phyloP scores from a whole-genome alignment of 2,329 filamentous ascomycete species.

The Chaetomium sp. region DNA sequence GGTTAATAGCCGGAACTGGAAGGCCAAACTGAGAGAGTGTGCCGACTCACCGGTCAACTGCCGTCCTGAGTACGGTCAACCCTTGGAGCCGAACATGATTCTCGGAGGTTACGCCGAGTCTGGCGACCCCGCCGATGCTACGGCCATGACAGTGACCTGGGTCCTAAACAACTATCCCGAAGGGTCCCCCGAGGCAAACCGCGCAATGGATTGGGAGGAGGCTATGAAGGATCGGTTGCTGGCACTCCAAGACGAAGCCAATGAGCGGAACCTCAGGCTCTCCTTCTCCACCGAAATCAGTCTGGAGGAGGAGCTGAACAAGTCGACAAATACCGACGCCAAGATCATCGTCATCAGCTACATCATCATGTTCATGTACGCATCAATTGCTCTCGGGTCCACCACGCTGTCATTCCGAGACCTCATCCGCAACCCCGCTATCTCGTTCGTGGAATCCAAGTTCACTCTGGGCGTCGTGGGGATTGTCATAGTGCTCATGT shows the following conservation, averaged over 20 bases:
- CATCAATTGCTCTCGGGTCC: conserved; percentile 87
- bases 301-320: conserved; percentile 92
- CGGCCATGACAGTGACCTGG: conserved; percentile 89
- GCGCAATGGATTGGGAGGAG: conserved; percentile 87
- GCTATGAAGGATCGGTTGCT: conserved; percentile 73
- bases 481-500: conserved; percentile 96
- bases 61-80: conserved; percentile 85
- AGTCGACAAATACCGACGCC: conserved; percentile 96
- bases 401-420: conserved; percentile 78
- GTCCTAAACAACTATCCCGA: conserved; percentile 86
- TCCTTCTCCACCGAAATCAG: conserved; percentile 97
- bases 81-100: conserved; percentile 81
- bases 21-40: conserved; percentile 70
- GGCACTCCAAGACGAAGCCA: conserved; percentile 78
- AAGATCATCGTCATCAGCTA: conserved; percentile 97
- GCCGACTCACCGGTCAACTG: conserved; percentile 80
- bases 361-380: conserved; percentile 98
- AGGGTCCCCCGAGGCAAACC: conserved; percentile 67
- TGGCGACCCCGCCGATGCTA: conserved; percentile 68
- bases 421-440: conserved; percentile 77
- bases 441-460: conserved; percentile 90
- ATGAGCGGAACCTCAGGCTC: conserved; percentile 74
- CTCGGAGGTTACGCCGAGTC: conserved; percentile 75
- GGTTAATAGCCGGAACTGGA: conserved; percentile 70
- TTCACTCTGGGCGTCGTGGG: conserved; percentile 93